phyloP scores from a whole-genome alignment of 192 early-diverging fungal species.

The Helicostylum pulchrum region DNA sequence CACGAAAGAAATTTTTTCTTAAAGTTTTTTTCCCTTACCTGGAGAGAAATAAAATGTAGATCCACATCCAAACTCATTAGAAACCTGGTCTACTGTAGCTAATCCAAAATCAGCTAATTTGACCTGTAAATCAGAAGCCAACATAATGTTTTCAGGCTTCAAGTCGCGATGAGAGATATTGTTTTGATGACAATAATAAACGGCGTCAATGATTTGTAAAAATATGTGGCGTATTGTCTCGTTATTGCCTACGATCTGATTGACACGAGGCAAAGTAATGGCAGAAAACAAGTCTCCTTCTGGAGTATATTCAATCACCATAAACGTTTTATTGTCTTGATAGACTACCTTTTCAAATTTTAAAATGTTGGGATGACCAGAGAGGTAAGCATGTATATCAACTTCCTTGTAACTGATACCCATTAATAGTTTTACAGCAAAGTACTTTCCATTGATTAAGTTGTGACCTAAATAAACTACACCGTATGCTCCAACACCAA shows the following conservation, averaged over 20 bases:
- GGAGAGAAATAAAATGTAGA: slow-evolving; percentile 61
- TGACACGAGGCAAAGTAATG: slow-evolving; percentile 76
- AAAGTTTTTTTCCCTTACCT: slow-evolving; percentile 16
- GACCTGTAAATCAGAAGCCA: slow-evolving; percentile 53
- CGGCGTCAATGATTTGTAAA: slow-evolving; percentile 81
- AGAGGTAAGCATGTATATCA: slow-evolving; percentile 59
- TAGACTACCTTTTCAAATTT: slow-evolving; percentile 64
- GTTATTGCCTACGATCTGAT: slow-evolving; percentile 71
- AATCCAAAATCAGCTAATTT: slow-evolving; percentile 94
- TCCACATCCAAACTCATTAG: slow-evolving; percentile 87
- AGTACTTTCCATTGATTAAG: slow-evolving; percentile 47
- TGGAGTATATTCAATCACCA: slow-evolving; percentile 73
- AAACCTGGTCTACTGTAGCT: slow-evolving; percentile 73
- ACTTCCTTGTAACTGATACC: slow-evolving; percentile 63
- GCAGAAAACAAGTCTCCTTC: slow-evolving; percentile 96
- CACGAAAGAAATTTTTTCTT: background rate
- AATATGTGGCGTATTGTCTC: slow-evolving; percentile 76
- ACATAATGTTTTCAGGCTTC: slow-evolving; percentile 78
- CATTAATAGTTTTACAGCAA: slow-evolving; percentile 74
- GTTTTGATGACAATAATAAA: slow-evolving; percentile 67
- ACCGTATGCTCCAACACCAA: slow-evolving; percentile 78
- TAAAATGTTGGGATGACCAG: slow-evolving; percentile 65
- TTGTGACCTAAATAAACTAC: slow-evolving; percentile 69
- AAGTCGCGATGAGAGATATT: slow-evolving; percentile 92
- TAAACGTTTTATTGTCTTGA: slow-evolving; percentile 56